Conservation (phyloP, 768 basidiomycete genomes). For the Mycena maculata region DNA sequence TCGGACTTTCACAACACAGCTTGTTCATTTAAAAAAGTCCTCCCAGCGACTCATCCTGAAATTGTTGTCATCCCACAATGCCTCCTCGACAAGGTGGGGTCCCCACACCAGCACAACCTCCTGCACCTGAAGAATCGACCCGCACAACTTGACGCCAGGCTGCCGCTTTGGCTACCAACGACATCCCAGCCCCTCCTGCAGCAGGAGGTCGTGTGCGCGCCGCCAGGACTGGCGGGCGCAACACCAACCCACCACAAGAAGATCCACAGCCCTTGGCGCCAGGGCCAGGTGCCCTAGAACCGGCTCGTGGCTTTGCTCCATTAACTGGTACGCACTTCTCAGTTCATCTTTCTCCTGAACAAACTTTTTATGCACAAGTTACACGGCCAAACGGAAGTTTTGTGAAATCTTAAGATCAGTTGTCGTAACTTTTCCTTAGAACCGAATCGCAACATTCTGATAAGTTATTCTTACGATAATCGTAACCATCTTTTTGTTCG, state of each 20-base stretch:
- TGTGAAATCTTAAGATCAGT: too few species aligned
- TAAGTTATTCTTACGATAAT: conserved; percentile 1
- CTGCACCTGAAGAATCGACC: not conserved
- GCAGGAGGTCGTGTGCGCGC: conserved; percentile 12
- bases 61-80: conserved; percentile 20
- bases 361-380: conserved; percentile 14
- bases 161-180: conserved; percentile 11
- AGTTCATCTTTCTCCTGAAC: conserved; percentile 13
- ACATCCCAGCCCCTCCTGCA: conserved; percentile 18
- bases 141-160: conserved; percentile 12
- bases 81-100: conserved; percentile 12
- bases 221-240: conserved; percentile 2
- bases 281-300: conserved; percentile 14
- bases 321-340: conserved; percentile 18
- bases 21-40: conserved; percentile 14
- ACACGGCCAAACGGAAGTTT: too few species aligned
- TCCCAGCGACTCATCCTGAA: conserved; percentile 20
- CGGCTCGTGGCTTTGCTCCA: conserved; percentile 17
- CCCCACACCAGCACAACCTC: conserved; percentile 4
- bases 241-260: conserved; percentile 10
- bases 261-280: conserved; percentile 8
- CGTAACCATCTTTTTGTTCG: not conserved
- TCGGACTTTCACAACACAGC: conserved; percentile 11
- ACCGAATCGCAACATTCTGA: not conserved
- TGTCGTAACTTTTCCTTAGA: too few species aligned